phyloP scores from a whole-genome alignment of 306 rosid genomes.

The Quillaja saponaria region DNA sequence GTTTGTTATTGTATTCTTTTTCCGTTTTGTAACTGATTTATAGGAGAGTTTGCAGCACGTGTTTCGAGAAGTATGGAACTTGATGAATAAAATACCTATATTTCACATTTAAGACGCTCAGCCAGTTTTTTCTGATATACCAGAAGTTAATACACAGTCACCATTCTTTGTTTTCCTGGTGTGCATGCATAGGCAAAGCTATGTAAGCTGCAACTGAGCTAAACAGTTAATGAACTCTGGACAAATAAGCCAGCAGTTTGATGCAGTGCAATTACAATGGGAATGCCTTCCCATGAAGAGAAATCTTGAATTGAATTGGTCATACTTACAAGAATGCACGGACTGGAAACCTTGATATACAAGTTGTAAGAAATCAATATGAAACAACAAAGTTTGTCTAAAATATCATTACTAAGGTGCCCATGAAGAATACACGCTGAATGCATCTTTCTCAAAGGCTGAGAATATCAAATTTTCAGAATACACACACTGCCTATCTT shows the following conservation, averaged over 20 bases:
- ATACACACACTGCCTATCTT: conserved; percentile 39
- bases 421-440: conserved; percentile 28
- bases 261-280: conserved; percentile 13
- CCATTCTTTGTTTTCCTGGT: too few relatives aligned
- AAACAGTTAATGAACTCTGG: too few relatives aligned
- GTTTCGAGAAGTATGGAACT: conserved; percentile 26
- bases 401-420: not conserved
- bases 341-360: conserved; percentile 24
- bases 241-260: too few relatives aligned
- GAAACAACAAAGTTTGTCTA: conserved; percentile 12
- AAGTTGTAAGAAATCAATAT: conserved; percentile 32
- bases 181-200: too few relatives aligned
- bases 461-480: conserved; percentile 45
- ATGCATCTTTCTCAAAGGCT: conserved; percentile 60
- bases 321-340: conserved; percentile 9
- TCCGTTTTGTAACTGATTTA: conserved; percentile 25
- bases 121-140: too few relatives aligned
- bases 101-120: not conserved
- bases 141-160: too few relatives aligned
- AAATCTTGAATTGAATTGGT: conserved; percentile 7
- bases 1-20: conserved; percentile 29
- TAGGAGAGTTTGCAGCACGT: conserved; percentile 31
- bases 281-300: conserved; percentile 24
- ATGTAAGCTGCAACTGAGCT: too few relatives aligned
- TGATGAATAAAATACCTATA: conserved; percentile 23